Evolutionary conservation across 2,329 filamentous ascomycete genomes (phyloP).

Genomic region (Scopulariopsis brevicaulis): DNA sequence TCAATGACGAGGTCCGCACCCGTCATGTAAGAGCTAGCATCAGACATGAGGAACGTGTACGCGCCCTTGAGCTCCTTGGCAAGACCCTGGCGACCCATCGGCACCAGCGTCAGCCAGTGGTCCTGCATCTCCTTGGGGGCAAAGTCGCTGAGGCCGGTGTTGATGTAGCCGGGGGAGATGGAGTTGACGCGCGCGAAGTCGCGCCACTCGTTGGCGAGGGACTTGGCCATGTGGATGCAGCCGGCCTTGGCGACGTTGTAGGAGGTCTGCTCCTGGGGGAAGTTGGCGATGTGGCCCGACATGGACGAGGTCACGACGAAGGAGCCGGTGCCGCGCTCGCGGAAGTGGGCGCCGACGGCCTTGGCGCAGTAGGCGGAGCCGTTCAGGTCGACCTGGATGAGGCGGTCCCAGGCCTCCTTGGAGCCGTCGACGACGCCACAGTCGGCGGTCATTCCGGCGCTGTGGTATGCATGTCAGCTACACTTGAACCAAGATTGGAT

Average conservation of each 20-base stretch:
- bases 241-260: constrained; percentile 67
- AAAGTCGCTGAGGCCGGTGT: constrained; percentile 46
- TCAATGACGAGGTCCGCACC: constrained; percentile 65
- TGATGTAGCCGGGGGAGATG: constrained; percentile 65
- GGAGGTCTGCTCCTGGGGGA: constrained; percentile 62
- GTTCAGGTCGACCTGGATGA: constrained; percentile 62
- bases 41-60: constrained; percentile 73
- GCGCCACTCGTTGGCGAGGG: constrained; percentile 63
- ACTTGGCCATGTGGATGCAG: constrained; percentile 43
- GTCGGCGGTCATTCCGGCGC: constrained; percentile 58
- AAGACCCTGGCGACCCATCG: constrained; percentile 53
- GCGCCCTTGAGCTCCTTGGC: constrained; percentile 73
- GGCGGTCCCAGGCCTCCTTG: constrained; percentile 55
- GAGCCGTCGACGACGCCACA: constrained; percentile 56
- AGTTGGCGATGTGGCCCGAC: constrained; percentile 67
- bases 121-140: not conserved
- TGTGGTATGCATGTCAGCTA: constrained; percentile 17
- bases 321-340: constrained; percentile 57
- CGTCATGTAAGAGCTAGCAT: constrained; percentile 78
- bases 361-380: constrained; percentile 69
- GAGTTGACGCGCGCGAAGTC: constrained; percentile 63
- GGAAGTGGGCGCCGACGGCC: constrained; percentile 60
- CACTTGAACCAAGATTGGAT: constrained; percentile 14
- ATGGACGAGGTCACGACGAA: constrained; percentile 74
- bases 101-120: constrained; percentile 1